Evolutionary conservation across 257 asterid genomes (phyloP), one percentile per base, ranked within the genome.

Genomic region (Capsicum rhomboideum): DNA sequence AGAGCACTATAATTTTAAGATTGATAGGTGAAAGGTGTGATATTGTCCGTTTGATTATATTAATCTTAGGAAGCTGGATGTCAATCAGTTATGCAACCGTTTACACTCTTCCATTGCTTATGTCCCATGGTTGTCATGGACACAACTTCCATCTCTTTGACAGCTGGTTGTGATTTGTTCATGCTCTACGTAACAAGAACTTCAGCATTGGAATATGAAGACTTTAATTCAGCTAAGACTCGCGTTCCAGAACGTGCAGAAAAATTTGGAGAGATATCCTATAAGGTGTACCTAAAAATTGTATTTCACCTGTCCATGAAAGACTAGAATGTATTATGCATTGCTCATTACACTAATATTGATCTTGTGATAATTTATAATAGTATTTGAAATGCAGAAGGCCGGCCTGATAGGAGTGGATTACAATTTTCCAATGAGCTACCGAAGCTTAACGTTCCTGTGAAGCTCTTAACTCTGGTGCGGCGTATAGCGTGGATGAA

Each of bases 131-230:
- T 34, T n/a, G 99, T 91, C 96, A 63, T 96, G 97, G 98, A 96
- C 87, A 90, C 93, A n/a, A 94, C 99, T 81, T 94, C 98, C 17
- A 94, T 94, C 90, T 96, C 99, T 79, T 85, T 96, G 89, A 91
- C 98, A 26, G 98, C 98, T 84, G 98, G 97, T 17, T 96, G 97
- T 83, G 98, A 94, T 85, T 91, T 93, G 82, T 96, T 96, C 91
- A 92, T 94, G 95, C 91, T 98, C 68, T 92, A 94, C 53, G 98
- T 96, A 66, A 96, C 97, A 69, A 94, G 98, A 90, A 96, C 99
- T 49, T 90, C 97, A 37, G 98, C 98, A 46, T 69, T 96, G 86
- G 98, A 94, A 83, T 91, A 94, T 16, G 99, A 96, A 82, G 94
- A 94, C 90, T 96, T 96, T 84, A 88, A 87, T 80, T 94, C 98